Evolutionary conservation across 2,329 filamentous ascomycete genomes (phyloP), one percentile per base, ranked within the genome.

Genomic region (Dactylonectria estremocensis): DNA sequence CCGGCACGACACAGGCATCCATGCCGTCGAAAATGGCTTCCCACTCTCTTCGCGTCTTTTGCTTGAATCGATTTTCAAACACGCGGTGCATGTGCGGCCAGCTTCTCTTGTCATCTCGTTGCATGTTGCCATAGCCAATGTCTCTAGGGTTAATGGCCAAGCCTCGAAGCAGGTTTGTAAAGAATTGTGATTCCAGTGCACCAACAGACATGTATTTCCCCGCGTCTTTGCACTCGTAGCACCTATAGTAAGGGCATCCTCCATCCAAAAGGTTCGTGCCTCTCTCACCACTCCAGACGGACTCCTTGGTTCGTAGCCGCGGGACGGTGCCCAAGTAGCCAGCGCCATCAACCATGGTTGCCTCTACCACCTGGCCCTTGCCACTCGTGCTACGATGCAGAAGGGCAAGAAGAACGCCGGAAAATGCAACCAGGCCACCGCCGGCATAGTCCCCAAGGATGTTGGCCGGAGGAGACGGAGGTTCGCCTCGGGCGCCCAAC

Each of bases 311-410:
- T 31, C 85, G 84, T 62, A 96, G 82, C 35, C 95, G 86, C 62
- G 93, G 91, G 82, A 95, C 95, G 0, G 90, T 92, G 2, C 91
- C 91, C 24, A 98, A 82, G 79, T 95, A 95, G 43, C 90, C 88
- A 24, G 88, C 89, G 10, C 95, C 95, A 82, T 98, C 95, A 11
- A 97, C 95, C 95, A 98, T 98, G 80, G 96, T 97, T 16, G 93
- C 93, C 82, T 97, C 94, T 0, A 40, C 37, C 16, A 40, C 37
- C 14, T 40, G 37, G 13, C 37, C 37, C 6, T 40, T 40, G 2
- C 93, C 93, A 0, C 85, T 90, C 53, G 80, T 83, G 49, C 85
- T 82, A 37, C 94, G 84, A 13, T 89, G 86, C 10, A 95, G 75
- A 68, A 97, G 80, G 0, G 95, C 95, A 14, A 97, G 84, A 64